Percentiles rank a stretch among this genome's conserved stretches.
Conservation (phyloP, 805 yeast genomes). For the Ogataea zsoltii region DNA sequence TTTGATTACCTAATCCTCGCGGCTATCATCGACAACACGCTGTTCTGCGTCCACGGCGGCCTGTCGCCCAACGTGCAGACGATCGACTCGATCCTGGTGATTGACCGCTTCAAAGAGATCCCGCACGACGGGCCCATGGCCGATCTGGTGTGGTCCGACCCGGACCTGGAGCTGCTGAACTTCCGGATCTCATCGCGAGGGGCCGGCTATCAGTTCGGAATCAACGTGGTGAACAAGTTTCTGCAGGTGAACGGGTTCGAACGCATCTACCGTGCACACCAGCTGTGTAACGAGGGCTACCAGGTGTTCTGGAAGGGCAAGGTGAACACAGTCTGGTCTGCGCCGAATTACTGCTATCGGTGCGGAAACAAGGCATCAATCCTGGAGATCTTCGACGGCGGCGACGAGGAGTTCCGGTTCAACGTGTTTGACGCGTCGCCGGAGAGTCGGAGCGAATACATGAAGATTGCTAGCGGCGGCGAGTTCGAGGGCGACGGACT, state of each 20-base stretch:
- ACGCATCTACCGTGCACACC: slow-evolving; percentile 91
- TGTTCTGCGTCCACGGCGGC: slow-evolving; percentile 97
- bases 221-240: slow-evolving; percentile 86
- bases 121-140: slow-evolving; percentile 99
- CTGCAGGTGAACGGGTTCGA: slow-evolving; percentile 73
- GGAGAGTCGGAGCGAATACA: slow-evolving; percentile 69
- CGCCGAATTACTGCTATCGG: slow-evolving; percentile 95
- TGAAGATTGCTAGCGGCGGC: slow-evolving; percentile 40
- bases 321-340: slow-evolving; percentile 97
- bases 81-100: slow-evolving; percentile 84
- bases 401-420: slow-evolving; percentile 60
- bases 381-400: slow-evolving; percentile 67
- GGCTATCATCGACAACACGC: slow-evolving; percentile 84
- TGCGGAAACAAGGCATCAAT: slow-evolving; percentile 98
- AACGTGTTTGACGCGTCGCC: slow-evolving; percentile 98
- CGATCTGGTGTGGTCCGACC: slow-evolving; percentile 97
- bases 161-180: slow-evolving; percentile 78
- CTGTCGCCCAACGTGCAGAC: slow-evolving; percentile 93
- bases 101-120: slow-evolving; percentile 90
- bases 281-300: slow-evolving; percentile 93
- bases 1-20: slow-evolving; percentile 89
- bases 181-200: slow-evolving; percentile 93
- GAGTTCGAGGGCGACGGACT: slow-evolving; percentile 16
- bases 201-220: slow-evolving; percentile 96
- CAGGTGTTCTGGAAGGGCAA: slow-evolving; percentile 88